phyloP scores from a whole-genome alignment of 495 filamentous ascomycete genomes.

The Rostrohypoxylon terebratum region DNA sequence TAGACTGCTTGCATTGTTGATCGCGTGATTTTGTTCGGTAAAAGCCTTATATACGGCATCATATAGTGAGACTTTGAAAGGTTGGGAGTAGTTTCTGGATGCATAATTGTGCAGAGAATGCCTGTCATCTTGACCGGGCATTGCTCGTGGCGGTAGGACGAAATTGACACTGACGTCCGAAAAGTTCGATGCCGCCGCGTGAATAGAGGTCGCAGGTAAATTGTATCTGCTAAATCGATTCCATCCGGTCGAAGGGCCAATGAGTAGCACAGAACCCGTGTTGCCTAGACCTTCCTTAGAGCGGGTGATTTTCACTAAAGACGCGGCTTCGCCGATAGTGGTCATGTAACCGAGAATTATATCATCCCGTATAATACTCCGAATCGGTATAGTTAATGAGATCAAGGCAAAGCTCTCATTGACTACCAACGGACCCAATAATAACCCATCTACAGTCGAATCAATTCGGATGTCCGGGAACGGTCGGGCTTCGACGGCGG shows the following conservation, averaged over 20 bases:
- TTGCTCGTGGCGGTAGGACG: constrained; percentile 58
- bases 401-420: constrained; percentile 79
- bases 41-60: constrained; percentile 68
- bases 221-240: constrained; percentile 69
- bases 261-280: constrained; percentile 73
- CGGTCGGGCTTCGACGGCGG: constrained; percentile 53
- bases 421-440: constrained; percentile 75
- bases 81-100: constrained; percentile 54
- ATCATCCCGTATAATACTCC: constrained; percentile 67
- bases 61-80: constrained; percentile 70
- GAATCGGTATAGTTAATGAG: constrained; percentile 81
- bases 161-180: constrained; percentile 56
- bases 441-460: constrained; percentile 61
- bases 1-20: constrained; percentile 71
- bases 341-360: constrained; percentile 82
- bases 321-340: constrained; percentile 70
- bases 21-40: constrained; percentile 53
- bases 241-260: constrained; percentile 71
- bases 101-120: constrained; percentile 61
- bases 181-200: constrained; percentile 52
- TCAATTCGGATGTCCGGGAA: constrained; percentile 67
- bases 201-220: constrained; percentile 52
- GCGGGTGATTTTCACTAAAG: constrained; percentile 67
- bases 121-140: constrained; percentile 54
- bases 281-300: constrained; percentile 75